Evolutionary conservation across 2,329 filamentous ascomycete species (phyloP).

Genomic region (Fusarium annulatum): DNA sequence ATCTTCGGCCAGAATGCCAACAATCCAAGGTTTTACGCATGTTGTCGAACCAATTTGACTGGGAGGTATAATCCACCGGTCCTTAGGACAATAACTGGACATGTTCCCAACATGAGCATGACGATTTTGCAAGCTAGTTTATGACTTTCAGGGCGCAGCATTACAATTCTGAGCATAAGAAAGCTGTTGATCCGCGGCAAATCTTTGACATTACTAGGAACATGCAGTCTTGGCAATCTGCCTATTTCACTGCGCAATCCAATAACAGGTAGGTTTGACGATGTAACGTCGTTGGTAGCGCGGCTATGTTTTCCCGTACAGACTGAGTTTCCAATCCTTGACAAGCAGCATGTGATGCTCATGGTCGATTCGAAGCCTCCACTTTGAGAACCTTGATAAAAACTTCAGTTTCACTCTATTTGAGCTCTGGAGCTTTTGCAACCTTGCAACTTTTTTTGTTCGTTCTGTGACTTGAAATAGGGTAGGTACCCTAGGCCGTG

Average conservation of each 20-base stretch:
- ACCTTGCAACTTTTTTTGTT: background rate
- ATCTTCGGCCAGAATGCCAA: background rate
- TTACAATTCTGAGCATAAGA: fast-evolving
- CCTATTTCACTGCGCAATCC: too few relatives aligned
- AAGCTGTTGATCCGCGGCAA: too few relatives aligned
- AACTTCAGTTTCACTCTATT: background rate
- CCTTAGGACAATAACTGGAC: background rate
- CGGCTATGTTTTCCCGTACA: background rate
- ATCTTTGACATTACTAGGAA: background rate
- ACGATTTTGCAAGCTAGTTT: fast-evolving
- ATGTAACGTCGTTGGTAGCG: background rate
- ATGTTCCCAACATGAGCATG: background rate
- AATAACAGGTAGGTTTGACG: too few relatives aligned
- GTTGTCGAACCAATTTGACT: fast-evolving
- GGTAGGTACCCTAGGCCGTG: constrained; percentile 5
- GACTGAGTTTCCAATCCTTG: fast-evolving
- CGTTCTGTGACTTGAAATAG: background rate
- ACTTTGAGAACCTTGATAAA: background rate
- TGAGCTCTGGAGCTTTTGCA: background rate
- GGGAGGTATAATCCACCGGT: too few relatives aligned
- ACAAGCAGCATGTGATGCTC: background rate
- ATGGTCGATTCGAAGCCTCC: background rate
- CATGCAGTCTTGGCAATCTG: fast-evolving
- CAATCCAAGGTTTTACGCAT: fast-evolving
- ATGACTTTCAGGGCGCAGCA: background rate